A percentile compares a stretch with the other conserved stretches of the same genome.
These are phyloP conservation scores for Gremmenia infestans DNA, from an alignment of 2,329 filamentous ascomycete genomes.

Conservation along the genomic window DNA sequence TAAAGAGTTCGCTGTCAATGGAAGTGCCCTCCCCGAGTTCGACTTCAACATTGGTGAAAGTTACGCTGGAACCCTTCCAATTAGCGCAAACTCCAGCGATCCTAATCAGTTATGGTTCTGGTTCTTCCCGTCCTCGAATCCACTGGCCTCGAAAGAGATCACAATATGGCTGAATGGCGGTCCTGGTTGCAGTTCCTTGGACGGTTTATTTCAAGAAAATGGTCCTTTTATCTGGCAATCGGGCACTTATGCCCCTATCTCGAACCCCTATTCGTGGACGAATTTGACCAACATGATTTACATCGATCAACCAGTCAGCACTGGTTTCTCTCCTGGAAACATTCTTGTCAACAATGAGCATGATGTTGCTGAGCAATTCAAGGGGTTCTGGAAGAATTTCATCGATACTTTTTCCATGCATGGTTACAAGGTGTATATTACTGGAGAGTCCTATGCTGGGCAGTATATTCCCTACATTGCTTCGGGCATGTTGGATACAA, in stretches of 20 bases:
- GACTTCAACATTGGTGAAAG: slow-evolving; percentile 30
- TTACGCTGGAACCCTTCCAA: slow-evolving; percentile 43
- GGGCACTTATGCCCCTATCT: slow-evolving; percentile 24
- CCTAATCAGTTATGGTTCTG: slow-evolving; percentile 47
- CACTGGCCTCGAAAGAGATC: slow-evolving; percentile 42
- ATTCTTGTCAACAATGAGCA: slow-evolving; percentile 46
- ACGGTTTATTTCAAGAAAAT: slow-evolving; percentile 69
- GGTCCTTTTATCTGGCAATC: slow-evolving; percentile 28
- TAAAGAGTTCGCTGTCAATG: slow-evolving; percentile 28
- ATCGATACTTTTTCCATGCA: slow-evolving; percentile 51
- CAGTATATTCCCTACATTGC: slow-evolving; percentile 43
- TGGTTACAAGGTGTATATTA: slow-evolving; percentile 56
- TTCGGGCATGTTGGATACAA: slow-evolving; percentile 40
- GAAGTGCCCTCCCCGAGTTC: slow-evolving; percentile 25
- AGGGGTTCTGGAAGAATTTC: slow-evolving; percentile 61
- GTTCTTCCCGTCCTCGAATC: slow-evolving; percentile 50
- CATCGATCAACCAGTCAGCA: slow-evolving; percentile 29
- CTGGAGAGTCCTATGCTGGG: slow-evolving; percentile 59
- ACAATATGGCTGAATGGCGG: slow-evolving; percentile 87
- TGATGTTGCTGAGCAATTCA: slow-evolving; percentile 51
- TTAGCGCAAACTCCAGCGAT: slow-evolving; percentile 42
- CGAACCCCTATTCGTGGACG: slow-evolving; percentile 27
- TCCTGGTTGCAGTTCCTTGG: slow-evolving; percentile 91
- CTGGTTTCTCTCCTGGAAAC: slow-evolving; percentile 50
- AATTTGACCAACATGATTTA: slow-evolving; percentile 29